Percentiles rank a stretch among this genome's conserved stretches.
Conservation (phyloP, 2,329 filamentous ascomycete genomes). For the Monilinia aucupariae region DNA sequence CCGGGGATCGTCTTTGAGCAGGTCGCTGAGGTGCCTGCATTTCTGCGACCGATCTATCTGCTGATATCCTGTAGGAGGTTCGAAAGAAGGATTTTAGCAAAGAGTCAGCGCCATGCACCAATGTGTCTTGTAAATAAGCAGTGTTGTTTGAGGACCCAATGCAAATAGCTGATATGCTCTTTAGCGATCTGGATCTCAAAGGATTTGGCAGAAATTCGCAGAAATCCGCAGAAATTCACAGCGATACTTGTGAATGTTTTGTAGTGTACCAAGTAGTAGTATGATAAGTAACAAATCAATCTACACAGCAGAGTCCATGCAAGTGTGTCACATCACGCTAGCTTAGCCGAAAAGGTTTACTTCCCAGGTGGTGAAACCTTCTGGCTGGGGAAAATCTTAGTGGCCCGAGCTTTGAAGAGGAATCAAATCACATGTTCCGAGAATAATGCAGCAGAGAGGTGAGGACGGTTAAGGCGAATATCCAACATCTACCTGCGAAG, state of each 20-base stretch:
- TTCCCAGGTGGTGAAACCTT: constrained; percentile 8
- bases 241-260: background rate
- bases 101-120: constrained; percentile 17
- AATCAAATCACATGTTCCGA: background rate
- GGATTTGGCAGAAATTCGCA: background rate
- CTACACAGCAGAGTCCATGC: constrained; percentile 4
- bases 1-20: constrained; percentile 59
- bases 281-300: background rate
- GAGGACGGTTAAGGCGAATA: too few species aligned
- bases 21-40: constrained; percentile 54
- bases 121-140: background rate
- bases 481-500: too few species aligned
- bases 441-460: background rate
- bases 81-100: constrained; percentile 13
- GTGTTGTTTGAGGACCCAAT: background rate
- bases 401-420: background rate
- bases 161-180: background rate
- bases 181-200: background rate
- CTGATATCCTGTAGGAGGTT: constrained; percentile 3
- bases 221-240: too few species aligned
- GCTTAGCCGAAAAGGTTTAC: constrained; percentile 12
- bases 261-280: background rate
- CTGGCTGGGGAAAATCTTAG: constrained; percentile 6
- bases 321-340: constrained; percentile 11
- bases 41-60: constrained; percentile 21